phyloP scores from a whole-genome alignment of 257 asterid species.

The Ballota nigra region DNA sequence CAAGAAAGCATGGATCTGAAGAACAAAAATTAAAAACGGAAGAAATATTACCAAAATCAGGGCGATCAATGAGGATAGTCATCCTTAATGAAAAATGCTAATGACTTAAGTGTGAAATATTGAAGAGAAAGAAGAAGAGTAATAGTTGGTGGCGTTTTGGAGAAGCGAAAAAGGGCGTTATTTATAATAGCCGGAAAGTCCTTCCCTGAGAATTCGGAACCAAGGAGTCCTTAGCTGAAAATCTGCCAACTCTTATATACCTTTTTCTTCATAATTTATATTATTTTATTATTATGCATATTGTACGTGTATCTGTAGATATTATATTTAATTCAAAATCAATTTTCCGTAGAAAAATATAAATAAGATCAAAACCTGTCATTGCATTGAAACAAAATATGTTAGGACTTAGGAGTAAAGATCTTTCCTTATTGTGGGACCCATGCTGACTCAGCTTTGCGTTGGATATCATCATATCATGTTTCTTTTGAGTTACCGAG shows the following conservation, averaged over 20 bases:
- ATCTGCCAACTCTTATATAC: slow-evolving; percentile 24
- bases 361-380: not conserved
- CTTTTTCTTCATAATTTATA: not conserved
- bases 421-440: not conserved
- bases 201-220: slow-evolving; percentile 78
- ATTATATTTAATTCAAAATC: not conserved
- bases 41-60: slow-evolving; percentile 42
- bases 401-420: not conserved
- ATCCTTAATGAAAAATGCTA: slow-evolving; percentile 25
- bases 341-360: not conserved
- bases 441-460: slow-evolving; percentile 32
- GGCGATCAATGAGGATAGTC: slow-evolving; percentile 64
- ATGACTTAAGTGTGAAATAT: not conserved
- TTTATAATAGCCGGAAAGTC: slow-evolving; percentile 89
- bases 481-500: not conserved
- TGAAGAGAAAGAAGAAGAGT: not conserved
- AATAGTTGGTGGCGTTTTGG: slow-evolving; percentile 18
- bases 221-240: slow-evolving; percentile 70
- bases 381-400: not conserved
- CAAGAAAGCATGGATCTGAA: slow-evolving; percentile 13
- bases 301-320: not conserved
- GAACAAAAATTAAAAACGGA: not conserved
- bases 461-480: slow-evolving; percentile 28
- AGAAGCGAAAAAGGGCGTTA: slow-evolving; percentile 29
- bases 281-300: not conserved